phyloP scores from a whole-genome alignment of 23 red algal species.

The Chondrus crispus region DNA sequence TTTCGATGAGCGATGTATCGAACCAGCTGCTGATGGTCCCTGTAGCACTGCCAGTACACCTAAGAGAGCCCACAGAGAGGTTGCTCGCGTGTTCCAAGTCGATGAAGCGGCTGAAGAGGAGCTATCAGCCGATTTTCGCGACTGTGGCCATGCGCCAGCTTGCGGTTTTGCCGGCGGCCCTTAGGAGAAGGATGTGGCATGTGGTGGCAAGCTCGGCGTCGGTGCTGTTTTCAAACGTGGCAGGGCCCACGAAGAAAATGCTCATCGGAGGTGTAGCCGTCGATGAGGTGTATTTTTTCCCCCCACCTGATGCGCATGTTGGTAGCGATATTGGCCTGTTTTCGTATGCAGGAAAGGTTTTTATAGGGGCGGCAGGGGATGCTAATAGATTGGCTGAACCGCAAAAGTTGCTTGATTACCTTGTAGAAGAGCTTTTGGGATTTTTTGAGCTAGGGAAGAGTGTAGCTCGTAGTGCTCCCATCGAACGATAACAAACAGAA shows the following conservation, averaged over 20 bases:
- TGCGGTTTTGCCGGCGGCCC: neutral
- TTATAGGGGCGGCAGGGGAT: slow-evolving; percentile 30
- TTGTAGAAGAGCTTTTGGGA: neutral
- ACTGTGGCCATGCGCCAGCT: neutral
- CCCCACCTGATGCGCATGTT: slow-evolving; percentile 16
- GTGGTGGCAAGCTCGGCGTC: slow-evolving; percentile 11
- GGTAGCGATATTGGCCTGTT: slow-evolving; percentile 27
- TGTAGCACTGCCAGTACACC: slow-evolving; percentile 7
- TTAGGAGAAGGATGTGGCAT: slow-evolving; percentile 8
- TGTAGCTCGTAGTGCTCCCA: no score
- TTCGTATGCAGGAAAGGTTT: slow-evolving; percentile 22
- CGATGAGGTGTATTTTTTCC: slow-evolving; percentile 18
- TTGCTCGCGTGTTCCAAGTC: neutral
- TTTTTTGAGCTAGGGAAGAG: neutral
- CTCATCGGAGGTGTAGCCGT: slow-evolving; percentile 4
- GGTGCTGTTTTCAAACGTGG: slow-evolving; percentile 48
- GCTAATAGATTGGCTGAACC: slow-evolving; percentile 35
- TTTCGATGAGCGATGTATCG: slow-evolving; percentile 13
- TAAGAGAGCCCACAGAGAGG: neutral
- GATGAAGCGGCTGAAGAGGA: slow-evolving; percentile 45
- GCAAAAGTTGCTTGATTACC: neutral
- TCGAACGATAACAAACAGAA: no score
- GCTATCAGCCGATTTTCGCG: slow-evolving; percentile 31
- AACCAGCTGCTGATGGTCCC: slow-evolving; percentile 47
- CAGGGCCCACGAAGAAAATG: slow-evolving; percentile 5